Evolutionary conservation across 2,329 filamentous ascomycete species (phyloP).

Genomic region (Trichoderma sp.): DNA sequence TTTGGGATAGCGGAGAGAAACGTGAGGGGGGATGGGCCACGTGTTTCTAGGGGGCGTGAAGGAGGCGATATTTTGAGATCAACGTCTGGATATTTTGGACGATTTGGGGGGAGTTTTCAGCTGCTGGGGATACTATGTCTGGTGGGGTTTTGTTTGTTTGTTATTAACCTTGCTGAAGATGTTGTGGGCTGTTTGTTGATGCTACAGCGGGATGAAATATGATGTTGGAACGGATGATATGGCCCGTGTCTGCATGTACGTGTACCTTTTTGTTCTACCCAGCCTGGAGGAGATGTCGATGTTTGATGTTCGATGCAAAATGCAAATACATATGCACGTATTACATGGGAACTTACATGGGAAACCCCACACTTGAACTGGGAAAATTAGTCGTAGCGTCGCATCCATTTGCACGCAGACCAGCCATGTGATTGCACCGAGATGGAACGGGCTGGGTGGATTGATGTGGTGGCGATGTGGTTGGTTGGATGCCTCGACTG

Average conservation of each 20-base stretch:
- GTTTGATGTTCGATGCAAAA: neutral
- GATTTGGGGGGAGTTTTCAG: neutral
- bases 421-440: neutral
- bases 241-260: neutral
- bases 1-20: neutral
- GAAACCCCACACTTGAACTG: neutral
- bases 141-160: too few species aligned
- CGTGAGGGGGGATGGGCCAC: neutral
- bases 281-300: neutral
- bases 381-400: neutral
- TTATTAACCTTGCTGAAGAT: too few species aligned
- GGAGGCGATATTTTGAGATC: neutral
- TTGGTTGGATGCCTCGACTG: neutral
- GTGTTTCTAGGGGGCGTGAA: neutral
- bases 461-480: neutral
- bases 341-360: neutral
- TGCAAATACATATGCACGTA: neutral
- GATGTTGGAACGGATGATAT: too few species aligned
- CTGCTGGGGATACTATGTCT: neutral
- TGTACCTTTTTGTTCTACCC: neutral
- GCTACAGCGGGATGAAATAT: neutral
- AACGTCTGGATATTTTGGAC: neutral
- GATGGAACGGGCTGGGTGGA: neutral
- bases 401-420: slow-evolving; percentile 7
- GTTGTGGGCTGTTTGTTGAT: neutral